Evolutionary conservation across 164 flowering plant genomes (phyloP).

Genomic region (Litsea cubeba): DNA sequence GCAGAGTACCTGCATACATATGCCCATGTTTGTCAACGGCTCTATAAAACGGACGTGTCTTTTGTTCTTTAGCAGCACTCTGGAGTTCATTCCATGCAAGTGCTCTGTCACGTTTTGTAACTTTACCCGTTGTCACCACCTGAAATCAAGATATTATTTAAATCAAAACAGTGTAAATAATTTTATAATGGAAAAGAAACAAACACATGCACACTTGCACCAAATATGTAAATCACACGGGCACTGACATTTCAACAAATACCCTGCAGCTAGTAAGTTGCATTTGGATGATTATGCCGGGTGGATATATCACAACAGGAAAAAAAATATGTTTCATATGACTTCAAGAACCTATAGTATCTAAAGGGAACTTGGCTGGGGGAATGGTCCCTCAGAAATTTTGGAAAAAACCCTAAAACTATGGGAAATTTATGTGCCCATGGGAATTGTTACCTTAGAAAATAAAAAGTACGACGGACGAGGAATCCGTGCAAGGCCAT

Average conservation of each 20-base stretch:
- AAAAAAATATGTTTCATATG: neutral
- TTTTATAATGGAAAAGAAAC: neutral
- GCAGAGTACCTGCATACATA: conserved; percentile 84
- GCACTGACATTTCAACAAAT: neutral
- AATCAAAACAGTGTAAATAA: neutral
- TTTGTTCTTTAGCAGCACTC: conserved; percentile 57
- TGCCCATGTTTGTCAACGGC: conserved; percentile 68
- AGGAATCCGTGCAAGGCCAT: conserved; percentile 68
- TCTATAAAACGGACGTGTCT: conserved; percentile 76
- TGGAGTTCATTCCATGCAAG: conserved; percentile 82
- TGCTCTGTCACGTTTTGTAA: conserved; percentile 58
- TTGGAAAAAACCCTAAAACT: neutral
- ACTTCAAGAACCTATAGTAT: neutral
- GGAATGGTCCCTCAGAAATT: neutral
- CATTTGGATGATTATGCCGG: neutral
- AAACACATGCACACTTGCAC: neutral
- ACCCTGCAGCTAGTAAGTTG: neutral
- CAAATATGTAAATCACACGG: neutral
- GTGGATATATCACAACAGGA: neutral
- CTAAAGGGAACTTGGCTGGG: neutral
- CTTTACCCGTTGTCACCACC: conserved; percentile 69
- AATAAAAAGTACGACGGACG: conserved; percentile 88
- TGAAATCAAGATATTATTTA: conserved; percentile 23
- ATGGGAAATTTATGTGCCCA: neutral
- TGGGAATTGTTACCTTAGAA: conserved; percentile 47